phyloP scores from a whole-genome alignment of 2,329 filamentous ascomycete genomes.

The Onygenales sp. region DNA sequence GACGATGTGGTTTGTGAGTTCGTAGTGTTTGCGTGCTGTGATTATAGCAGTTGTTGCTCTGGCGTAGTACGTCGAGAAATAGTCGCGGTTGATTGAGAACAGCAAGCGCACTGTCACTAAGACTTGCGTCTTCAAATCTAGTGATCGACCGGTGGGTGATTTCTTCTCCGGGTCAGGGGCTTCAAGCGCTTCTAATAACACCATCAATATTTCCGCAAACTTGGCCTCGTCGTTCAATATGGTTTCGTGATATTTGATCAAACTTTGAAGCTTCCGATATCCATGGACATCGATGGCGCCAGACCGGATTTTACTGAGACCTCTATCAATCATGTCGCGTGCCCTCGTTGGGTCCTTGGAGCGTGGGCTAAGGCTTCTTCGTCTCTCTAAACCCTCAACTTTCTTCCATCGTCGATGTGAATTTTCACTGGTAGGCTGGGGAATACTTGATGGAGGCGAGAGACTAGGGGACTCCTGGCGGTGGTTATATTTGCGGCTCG shows the following conservation, averaged over 20 bases:
- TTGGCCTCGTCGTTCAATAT: conserved; percentile 26
- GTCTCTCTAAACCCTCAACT: conserved; percentile 18
- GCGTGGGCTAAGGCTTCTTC: conserved; percentile 27
- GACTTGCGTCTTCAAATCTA: conserved; percentile 34
- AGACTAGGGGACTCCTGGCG: conserved; percentile 8
- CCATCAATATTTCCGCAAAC: conserved; percentile 29
- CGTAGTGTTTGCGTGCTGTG: conserved; percentile 28
- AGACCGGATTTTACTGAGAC: conserved; percentile 25
- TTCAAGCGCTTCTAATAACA: conserved; percentile 29
- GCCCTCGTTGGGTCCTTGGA: conserved; percentile 30
- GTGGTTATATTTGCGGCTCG: conserved; percentile 18
- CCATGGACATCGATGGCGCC: conserved; percentile 31
- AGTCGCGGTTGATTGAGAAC: conserved; percentile 25
- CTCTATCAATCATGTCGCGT: conserved; percentile 29
- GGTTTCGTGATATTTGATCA: conserved; percentile 28
- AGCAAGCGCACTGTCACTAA: conserved; percentile 32
- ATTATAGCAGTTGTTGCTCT: conserved; percentile 28
- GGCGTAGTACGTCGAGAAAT: conserved; percentile 26
- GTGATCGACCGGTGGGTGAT: conserved; percentile 14
- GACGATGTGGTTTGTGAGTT: conserved; percentile 30
- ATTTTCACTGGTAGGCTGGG: conserved; percentile 13
- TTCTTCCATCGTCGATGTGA: conserved; percentile 24
- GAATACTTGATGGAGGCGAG: conserved; percentile 2
- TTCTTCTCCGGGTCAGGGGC: conserved; percentile 19
- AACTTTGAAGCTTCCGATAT: conserved; percentile 33